A percentile compares a stretch with the other conserved stretches of the same genome.
These are phyloP conservation scores for Zhuliangozyma parablackwelliae DNA, from an alignment of 1,139 yeast species.

Conservation along the genomic window DNA sequence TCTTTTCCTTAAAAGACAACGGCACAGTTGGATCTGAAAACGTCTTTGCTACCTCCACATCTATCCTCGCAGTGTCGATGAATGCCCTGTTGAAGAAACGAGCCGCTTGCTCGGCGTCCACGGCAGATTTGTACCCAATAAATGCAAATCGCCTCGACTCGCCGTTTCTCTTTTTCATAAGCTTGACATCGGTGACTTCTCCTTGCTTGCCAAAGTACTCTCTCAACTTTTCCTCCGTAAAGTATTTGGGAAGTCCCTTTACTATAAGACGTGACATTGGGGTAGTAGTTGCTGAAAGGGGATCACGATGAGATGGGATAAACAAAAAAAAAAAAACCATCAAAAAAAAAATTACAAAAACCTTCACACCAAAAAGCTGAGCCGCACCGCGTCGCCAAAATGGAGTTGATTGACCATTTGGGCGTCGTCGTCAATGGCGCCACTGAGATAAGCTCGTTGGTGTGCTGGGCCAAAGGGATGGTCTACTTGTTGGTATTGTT, in stretches of 20 bases:
- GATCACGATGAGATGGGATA: background rate
- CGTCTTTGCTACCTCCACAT: conserved; percentile 79
- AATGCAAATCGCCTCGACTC: conserved; percentile 92
- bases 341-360: background rate
- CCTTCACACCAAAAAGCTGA: background rate
- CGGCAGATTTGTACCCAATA: conserved; percentile 69
- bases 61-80: conserved; percentile 76
- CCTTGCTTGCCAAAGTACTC: conserved; percentile 64
- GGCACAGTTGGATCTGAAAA: conserved; percentile 81
- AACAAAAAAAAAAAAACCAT: background rate
- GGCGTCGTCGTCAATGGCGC: conserved; percentile 15
- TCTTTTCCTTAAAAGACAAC: conserved; percentile 62
- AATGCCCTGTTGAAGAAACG: conserved; percentile 71
- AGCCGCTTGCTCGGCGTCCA: conserved; percentile 78
- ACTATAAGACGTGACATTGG: conserved; percentile 88
- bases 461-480: conserved; percentile 17
- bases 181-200: conserved; percentile 80
- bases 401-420: conserved; percentile 19
- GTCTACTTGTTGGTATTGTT: conserved; percentile 13
- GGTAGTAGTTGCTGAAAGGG: background rate
- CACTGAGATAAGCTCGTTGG: conserved; percentile 7
- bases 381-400: conserved; percentile 6
- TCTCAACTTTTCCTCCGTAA: conserved; percentile 69
- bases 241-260: conserved; percentile 83
- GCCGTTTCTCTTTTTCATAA: conserved; percentile 77